These are phyloP conservation scores for Spatholobus suberectus DNA, from an alignment of 306 rosid genomes.

Conservation along the genomic window DNA sequence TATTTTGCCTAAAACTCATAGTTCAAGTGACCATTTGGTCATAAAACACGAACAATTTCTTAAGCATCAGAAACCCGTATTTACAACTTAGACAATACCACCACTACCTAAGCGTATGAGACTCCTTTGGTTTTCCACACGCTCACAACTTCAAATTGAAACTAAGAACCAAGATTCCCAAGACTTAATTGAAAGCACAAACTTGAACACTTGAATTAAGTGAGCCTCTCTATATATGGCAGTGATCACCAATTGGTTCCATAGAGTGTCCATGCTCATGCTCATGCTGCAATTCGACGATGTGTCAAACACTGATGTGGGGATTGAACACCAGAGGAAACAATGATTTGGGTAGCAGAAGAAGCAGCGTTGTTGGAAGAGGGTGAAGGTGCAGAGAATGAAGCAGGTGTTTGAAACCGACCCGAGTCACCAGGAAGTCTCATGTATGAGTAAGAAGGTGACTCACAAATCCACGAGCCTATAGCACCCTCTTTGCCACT, in stretches of 20 bases:
- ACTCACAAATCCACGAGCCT: constrained; percentile 70
- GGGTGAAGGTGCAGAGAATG: constrained; percentile 45
- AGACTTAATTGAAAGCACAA: constrained; percentile 30
- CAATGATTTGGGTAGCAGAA: constrained; percentile 49
- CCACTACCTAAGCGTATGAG: constrained; percentile 35
- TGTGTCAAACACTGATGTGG: constrained; percentile 56
- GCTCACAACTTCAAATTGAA: constrained; percentile 30
- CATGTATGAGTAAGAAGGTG: constrained; percentile 68
- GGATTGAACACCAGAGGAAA: constrained; percentile 66
- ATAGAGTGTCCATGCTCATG: neutral
- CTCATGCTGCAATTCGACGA: constrained; percentile 54
- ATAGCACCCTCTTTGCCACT: constrained; percentile 53
- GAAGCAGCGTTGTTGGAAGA: constrained; percentile 41
- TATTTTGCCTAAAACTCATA: neutral
- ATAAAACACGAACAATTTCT: constrained; percentile 11
- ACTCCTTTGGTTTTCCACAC: constrained; percentile 51
- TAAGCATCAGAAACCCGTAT: constrained; percentile 46
- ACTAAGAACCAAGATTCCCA: constrained; percentile 32
- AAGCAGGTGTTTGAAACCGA: constrained; percentile 44
- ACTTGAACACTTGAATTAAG: constrained; percentile 1
- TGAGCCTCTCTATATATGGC: neutral
- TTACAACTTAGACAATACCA: constrained; percentile 47
- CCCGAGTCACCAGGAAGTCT: constrained; percentile 69
- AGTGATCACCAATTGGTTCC: neutral
- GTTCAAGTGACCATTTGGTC: constrained; percentile 50